These are phyloP conservation scores for Diplocarpon rosae DNA, from an alignment of 2,329 filamentous ascomycete genomes.

Conservation along the genomic window DNA sequence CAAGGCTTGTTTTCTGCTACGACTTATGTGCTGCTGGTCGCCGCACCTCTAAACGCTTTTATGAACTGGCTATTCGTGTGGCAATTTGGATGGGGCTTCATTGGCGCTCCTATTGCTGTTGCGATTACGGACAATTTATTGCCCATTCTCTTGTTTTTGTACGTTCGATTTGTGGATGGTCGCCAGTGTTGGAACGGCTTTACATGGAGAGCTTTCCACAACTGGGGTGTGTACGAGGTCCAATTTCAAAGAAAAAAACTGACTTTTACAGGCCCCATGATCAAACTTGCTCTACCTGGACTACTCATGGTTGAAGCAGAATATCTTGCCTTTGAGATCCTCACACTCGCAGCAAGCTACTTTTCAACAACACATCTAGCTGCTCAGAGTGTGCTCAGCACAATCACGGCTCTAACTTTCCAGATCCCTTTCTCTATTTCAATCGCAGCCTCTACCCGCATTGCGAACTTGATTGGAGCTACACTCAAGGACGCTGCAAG, in stretches of 20 bases:
- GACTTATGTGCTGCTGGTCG: slow-evolving; percentile 65
- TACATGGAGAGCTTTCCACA: slow-evolving; percentile 54
- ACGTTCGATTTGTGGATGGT: slow-evolving; percentile 61
- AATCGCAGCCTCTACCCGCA: slow-evolving; percentile 76
- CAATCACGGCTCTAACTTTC: slow-evolving; percentile 69
- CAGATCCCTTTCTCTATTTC: slow-evolving; percentile 87
- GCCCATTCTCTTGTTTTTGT: slow-evolving; percentile 60
- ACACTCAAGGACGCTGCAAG: slow-evolving; percentile 71
- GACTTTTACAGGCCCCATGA: slow-evolving; percentile 50
- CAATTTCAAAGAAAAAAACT: slow-evolving; percentile 3
- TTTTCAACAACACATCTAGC: slow-evolving; percentile 72
- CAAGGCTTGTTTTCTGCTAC: slow-evolving; percentile 75
- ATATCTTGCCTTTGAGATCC: slow-evolving; percentile 83
- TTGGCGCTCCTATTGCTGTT: slow-evolving; percentile 72
- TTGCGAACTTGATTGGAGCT: slow-evolving; percentile 87
- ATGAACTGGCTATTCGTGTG: slow-evolving; percentile 74
- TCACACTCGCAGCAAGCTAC: slow-evolving; percentile 72
- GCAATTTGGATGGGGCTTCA: slow-evolving; percentile 57
- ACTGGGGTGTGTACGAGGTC: slow-evolving; percentile 44
- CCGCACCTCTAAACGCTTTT: slow-evolving; percentile 65
- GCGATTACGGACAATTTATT: slow-evolving; percentile 65
- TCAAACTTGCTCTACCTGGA: slow-evolving; percentile 76
- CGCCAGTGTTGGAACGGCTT: slow-evolving; percentile 75
- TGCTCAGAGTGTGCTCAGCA: slow-evolving; percentile 77
- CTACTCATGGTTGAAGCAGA: slow-evolving; percentile 93